Conservation (phyloP, 176 grass and related monocot species). For the Bolboschoenus planiculmis region DNA sequence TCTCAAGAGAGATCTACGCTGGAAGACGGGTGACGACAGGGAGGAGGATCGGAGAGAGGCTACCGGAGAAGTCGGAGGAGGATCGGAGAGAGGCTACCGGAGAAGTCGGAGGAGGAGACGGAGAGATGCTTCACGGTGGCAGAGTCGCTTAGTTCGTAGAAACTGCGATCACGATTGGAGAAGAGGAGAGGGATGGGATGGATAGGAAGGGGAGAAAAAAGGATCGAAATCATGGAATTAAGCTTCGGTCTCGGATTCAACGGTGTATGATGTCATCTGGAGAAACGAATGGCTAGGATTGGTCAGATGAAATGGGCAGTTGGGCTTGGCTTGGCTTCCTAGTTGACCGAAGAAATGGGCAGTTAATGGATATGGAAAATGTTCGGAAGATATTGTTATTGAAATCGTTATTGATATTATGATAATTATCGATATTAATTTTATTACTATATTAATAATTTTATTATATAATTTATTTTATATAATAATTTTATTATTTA, state of each 20-base stretch:
- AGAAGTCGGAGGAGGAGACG: not conserved
- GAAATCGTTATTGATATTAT: no score
- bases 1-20: slow-evolving; percentile 2
- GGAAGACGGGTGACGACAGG: not conserved
- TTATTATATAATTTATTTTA: no score
- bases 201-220: not conserved
- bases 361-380: no score
- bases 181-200: not conserved
- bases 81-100: no score
- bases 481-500: no score
- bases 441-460: no score
- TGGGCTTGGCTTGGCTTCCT: not conserved
- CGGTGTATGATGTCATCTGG: not conserved
- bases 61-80: not conserved
- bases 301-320: not conserved
- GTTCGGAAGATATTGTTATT: no score
- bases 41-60: not conserved
- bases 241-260: not conserved
- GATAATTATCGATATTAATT: no score
- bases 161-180: not conserved
- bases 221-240: not conserved
- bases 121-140: not conserved
- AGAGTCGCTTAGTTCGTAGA: not conserved
- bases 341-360: no score
- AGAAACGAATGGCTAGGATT: not conserved